phyloP scores from a whole-genome alignment of 2,329 filamentous ascomycete species.

The Fusarium ramigenum region DNA sequence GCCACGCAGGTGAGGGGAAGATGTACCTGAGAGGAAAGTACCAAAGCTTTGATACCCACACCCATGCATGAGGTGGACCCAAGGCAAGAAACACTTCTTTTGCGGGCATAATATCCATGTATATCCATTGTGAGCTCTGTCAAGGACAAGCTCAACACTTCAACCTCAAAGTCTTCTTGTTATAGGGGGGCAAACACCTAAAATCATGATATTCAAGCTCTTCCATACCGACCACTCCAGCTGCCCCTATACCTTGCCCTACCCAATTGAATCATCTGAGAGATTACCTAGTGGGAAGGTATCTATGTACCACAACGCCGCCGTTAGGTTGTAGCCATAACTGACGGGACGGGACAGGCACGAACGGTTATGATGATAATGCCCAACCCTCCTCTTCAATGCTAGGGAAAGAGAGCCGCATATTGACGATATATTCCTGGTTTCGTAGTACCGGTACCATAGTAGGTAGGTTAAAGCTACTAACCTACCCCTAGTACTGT shows the following conservation, averaged over 20 bases:
- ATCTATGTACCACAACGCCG: background rate
- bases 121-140: conserved; percentile 5
- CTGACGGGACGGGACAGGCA: conserved; percentile 1
- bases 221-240: background rate
- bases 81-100: conserved; percentile 4
- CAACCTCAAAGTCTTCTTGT: background rate
- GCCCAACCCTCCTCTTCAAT: background rate
- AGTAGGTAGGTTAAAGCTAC: background rate
- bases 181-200: background rate
- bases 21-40: conserved; percentile 8
- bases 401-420: background rate
- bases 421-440: background rate
- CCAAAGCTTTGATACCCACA: conserved; percentile 24
- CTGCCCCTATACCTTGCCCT: background rate
- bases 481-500: too few relatives aligned
- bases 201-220: background rate
- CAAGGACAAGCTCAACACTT: background rate
- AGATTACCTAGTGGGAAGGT: background rate
- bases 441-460: background rate
- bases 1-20: background rate
- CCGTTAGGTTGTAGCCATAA: conserved; percentile 6
- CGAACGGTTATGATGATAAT: background rate
- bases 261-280: background rate
- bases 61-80: conserved; percentile 8
- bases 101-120: background rate